A percentile compares a stretch with the other conserved stretches of the same genome.
phyloP scores from a whole-genome alignment of 129 eudicot genomes.

The Solidago caesia region DNA sequence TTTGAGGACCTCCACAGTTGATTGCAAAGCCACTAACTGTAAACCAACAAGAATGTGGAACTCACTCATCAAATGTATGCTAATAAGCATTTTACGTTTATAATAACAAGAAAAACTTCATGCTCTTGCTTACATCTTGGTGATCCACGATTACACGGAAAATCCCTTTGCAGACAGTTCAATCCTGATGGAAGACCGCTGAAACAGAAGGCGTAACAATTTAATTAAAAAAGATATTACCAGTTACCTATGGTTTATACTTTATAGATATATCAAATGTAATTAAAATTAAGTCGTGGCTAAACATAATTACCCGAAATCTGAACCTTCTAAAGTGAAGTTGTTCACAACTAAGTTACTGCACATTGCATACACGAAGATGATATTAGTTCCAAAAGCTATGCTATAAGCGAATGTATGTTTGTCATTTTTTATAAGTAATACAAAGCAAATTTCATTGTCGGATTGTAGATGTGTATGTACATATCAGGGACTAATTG shows the following conservation, averaged over 20 bases:
- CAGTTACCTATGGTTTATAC: background rate
- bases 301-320: slow-evolving; percentile 42
- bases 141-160: slow-evolving; percentile 62
- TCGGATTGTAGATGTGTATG: no score
- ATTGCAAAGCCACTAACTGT: slow-evolving; percentile 74
- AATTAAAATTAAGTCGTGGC: no score
- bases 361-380: slow-evolving; percentile 27
- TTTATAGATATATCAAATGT: background rate
- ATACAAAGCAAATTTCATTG: no score
- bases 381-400: slow-evolving; percentile 8
- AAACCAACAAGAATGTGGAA: background rate
- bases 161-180: slow-evolving; percentile 64
- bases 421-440: no score
- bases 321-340: slow-evolving; percentile 47
- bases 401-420: background rate
- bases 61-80: no score
- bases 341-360: slow-evolving; percentile 84
- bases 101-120: background rate
- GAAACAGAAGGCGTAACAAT: background rate
- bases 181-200: slow-evolving; percentile 54
- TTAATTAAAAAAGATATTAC: background rate
- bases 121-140: slow-evolving; percentile 57
- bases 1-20: slow-evolving; percentile 67
- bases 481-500: no score
- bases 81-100: background rate